Percentiles rank a stretch among this genome's conserved stretches.
These are phyloP conservation scores for Leccinum subgranulosum DNA, from an alignment of 768 basidiomycete species.

Conservation along the genomic window DNA sequence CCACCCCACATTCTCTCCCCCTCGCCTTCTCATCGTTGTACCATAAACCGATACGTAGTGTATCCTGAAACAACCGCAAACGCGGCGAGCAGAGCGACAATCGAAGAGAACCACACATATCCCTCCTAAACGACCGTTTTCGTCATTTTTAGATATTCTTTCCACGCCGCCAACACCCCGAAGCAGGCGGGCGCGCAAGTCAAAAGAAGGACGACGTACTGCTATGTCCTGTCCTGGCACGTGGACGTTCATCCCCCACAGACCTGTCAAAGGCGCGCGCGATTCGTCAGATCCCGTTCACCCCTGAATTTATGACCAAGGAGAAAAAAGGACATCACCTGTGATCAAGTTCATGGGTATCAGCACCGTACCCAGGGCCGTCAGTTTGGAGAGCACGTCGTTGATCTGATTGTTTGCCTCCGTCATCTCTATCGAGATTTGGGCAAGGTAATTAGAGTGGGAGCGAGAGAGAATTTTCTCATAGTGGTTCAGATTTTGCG, in stretches of 20 bases:
- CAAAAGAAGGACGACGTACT: slow-evolving; percentile 27
- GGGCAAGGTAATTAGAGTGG: slow-evolving; percentile 98
- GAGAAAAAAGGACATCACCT: slow-evolving; percentile 41
- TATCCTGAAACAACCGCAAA: slow-evolving; percentile 84
- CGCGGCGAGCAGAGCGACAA: slow-evolving; percentile 73
- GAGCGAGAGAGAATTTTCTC: slow-evolving; percentile 99
- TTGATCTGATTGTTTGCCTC: slow-evolving; percentile 99
- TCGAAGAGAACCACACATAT: slow-evolving; percentile 84
- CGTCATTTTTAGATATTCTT: not conserved
- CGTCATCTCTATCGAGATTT: slow-evolving; percentile 99
- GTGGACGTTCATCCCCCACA: slow-evolving; percentile 99
- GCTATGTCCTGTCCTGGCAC: slow-evolving; percentile 79
- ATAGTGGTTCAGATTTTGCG: slow-evolving; percentile 98
- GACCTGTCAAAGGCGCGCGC: slow-evolving; percentile 40
- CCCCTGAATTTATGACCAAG: not conserved
- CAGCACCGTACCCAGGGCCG: slow-evolving; percentile 94
- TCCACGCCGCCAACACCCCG: not conserved
- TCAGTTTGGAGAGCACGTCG: slow-evolving; percentile 95
- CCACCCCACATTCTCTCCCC: not conserved
- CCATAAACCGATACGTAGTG: slow-evolving; percentile 76
- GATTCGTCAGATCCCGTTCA: not conserved
- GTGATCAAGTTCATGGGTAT: slow-evolving; percentile 98
- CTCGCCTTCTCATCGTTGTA: slow-evolving; percentile 31
- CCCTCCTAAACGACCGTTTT: slow-evolving; percentile 31
- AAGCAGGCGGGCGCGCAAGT: not conserved